Conservation (phyloP, 139 green algal species). For the Chloropicon primus region DNA sequence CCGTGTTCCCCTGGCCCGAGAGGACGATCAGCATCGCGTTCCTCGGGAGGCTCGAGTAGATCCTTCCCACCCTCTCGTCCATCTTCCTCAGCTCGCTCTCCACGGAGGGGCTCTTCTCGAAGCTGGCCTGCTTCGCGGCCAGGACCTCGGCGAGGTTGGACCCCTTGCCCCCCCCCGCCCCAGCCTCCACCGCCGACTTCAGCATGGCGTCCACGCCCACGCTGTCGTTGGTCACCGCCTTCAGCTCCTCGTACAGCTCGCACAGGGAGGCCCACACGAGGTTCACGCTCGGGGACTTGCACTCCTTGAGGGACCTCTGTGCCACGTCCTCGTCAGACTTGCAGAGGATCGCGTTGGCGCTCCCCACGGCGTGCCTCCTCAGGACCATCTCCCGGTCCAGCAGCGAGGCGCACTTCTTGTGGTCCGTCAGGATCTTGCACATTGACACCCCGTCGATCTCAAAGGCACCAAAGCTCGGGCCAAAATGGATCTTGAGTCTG, state of each 20-base stretch:
- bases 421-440: constrained; percentile 14
- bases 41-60: background rate
- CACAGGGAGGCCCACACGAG: background rate
- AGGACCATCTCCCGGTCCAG: constrained; percentile 15
- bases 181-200: background rate
- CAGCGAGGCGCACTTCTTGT: constrained; percentile 16
- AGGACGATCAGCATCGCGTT: background rate
- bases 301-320: background rate
- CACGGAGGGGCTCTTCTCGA: background rate
- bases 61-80: background rate
- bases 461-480: constrained; percentile 21
- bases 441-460: constrained; percentile 5
- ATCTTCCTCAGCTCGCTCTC: background rate
- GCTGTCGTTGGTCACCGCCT: background rate
- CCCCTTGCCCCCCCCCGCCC: too few relatives aligned
- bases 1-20: background rate
- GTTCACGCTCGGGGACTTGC: background rate
- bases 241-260: background rate
- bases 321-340: constrained; percentile 1
- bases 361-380: constrained; percentile 13
- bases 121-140: background rate
- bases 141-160: background rate
- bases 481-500: constrained; percentile 64
- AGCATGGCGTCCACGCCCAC: background rate
- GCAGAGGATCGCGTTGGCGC: constrained; percentile 5